Evolutionary conservation across 2,329 filamentous ascomycete genomes (phyloP).

Genomic region (Penicillium sp.): DNA sequence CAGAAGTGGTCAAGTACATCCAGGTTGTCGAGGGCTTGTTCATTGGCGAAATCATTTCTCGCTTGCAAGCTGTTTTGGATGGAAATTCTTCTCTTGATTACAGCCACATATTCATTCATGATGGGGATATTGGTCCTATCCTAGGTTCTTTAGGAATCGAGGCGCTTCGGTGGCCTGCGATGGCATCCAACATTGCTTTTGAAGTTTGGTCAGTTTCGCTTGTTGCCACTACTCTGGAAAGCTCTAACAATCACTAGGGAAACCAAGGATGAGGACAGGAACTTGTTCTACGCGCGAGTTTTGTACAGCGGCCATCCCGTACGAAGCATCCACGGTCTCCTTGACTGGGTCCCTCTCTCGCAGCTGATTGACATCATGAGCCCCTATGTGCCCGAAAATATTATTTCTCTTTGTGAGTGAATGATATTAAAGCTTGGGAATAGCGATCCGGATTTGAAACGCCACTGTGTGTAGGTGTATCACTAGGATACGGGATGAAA

Average conservation of each 20-base stretch:
- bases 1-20: constrained; percentile 38
- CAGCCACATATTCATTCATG: constrained; percentile 40
- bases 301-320: constrained; percentile 34
- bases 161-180: constrained; percentile 41
- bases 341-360: constrained; percentile 32
- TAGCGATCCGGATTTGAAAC: neutral
- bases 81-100: constrained; percentile 29
- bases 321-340: constrained; percentile 29
- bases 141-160: constrained; percentile 38
- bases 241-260: constrained; percentile 13
- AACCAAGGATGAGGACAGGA: neutral
- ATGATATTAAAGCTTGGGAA: neutral
- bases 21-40: constrained; percentile 40
- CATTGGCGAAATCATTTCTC: constrained; percentile 37
- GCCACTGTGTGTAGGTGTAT: no score
- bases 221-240: neutral
- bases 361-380: constrained; percentile 29
- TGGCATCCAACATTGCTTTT: constrained; percentile 42
- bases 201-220: constrained; percentile 36
- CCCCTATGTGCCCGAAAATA: constrained; percentile 30
- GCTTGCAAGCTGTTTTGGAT: constrained; percentile 29
- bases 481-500: no score
- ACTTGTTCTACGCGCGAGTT: constrained; percentile 27
- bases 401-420: constrained; percentile 26
- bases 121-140: constrained; percentile 40